Evolutionary conservation across 352 stramenopile species (phyloP), one percentile per base, ranked within the genome.

Genomic region (Globisporangium nagaii): DNA sequence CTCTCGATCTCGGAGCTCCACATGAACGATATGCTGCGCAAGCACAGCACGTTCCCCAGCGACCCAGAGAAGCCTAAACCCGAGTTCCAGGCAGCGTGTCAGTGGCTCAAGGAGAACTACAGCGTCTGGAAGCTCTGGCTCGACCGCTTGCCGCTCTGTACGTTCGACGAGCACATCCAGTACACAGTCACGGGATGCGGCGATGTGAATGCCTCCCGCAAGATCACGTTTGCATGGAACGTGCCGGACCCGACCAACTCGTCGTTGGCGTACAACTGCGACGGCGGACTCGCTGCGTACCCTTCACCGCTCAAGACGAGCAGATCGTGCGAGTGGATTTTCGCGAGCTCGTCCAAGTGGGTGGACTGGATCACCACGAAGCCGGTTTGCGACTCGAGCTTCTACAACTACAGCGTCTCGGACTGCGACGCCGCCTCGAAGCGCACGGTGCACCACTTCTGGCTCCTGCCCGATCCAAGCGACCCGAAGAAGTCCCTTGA

Each of bases 321-420:
- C 28, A 68, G 67, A 0, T 79, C 71, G 10, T 83, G 75, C 41
- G 66, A 70, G 4, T 84, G 75, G 75, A 55, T 83, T 7, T 28
- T 41, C 12, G 58, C 58, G 11, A 68, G 62, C 11, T 34, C 28
- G 0, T 49, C 47, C 2, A 53, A 34, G 1, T 85, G 71, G 74
- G 45, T 61, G 2, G 31, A 25, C 2, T 85, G 74, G 74, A 63
- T 76, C 20, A 45, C 43, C 3, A 45, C 19, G 2, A 70, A 69
- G 25, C 69, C 71, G 0, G 7, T 36, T 6, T 86, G 71, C 31
- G 73, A 87, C 35, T 27, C 53, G 10, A 64, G n/a, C 1, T 81
- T 76, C 45, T 84, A 71, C 53, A 63, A 51, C 6, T 84, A 78
- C 49, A 65, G 24, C 19, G 63, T 79, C 0, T 70, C 59, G 4